Evolutionary conservation across 2,329 filamentous ascomycete species (phyloP), one percentile per base, ranked within the genome.

Genomic region (Emericellopsis atlantica): DNA sequence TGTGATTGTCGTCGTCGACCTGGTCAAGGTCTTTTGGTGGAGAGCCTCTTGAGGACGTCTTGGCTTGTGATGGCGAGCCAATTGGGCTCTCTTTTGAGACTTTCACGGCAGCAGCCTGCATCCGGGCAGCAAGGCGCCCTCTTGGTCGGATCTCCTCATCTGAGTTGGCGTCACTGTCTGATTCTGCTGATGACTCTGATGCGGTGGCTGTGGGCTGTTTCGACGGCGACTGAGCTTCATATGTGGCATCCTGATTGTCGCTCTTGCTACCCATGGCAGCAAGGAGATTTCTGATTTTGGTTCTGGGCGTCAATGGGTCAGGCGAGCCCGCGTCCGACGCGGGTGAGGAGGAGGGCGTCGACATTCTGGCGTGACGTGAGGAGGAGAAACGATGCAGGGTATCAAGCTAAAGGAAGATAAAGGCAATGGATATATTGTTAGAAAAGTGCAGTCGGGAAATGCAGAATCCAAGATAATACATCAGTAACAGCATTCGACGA

Each of bases 61-160:
- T 65, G 43, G 22, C 51, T 46, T 1, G 50, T 50, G 21, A 21
- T 40, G n/a, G 38, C 39, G 31, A 36, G 29, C 23, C 29, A 29
- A 29, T 29, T 29, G 26, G 12, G 26, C 12, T 22, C 31, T 22
- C 18, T 22, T 41, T 29, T 21, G 41, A 45, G 10, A 49, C 48
- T 8, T 49, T 54, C 32, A 47, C 37, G 18, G 45, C 42, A 26
- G 45, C 49, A 34, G 55, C 69, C 45, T 73, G 69, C 70, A 87
- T 77, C 40, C 76, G 69, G 14, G 80, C 70, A 11, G 80, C 80
- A 48, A 85, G 65, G 40, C 74, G 72, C 21, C 81, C 80, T 41
- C 72, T 70, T 1, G 81, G 81, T 36, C 66, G 64, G 3, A 70
- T 43, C 5, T 55, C 51, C 32, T 55, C 49, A 18, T 61, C 58